These are phyloP conservation scores for Batkoa obscura DNA, from an alignment of 371 early-diverging fungal genomes.

Conservation along the genomic window DNA sequence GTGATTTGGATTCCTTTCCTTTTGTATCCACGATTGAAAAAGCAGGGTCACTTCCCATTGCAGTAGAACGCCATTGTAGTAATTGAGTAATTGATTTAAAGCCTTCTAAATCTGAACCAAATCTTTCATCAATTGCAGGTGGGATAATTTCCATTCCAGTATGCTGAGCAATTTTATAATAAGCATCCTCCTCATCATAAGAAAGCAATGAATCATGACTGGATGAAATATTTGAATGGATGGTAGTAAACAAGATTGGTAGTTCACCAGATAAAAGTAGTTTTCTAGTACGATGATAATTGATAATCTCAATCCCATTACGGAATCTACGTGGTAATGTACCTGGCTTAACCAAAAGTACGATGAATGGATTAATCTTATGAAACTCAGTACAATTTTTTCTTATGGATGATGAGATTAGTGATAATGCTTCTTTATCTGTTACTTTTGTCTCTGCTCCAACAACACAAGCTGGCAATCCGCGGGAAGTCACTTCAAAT, in stretches of 20 bases:
- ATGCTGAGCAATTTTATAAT: constrained; percentile 33
- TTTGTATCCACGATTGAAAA: constrained; percentile 33
- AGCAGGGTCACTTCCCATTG: constrained; percentile 43
- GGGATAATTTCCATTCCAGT: constrained; percentile 40
- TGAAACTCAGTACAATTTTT: neutral
- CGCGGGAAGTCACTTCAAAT: constrained; percentile 1
- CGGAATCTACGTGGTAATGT: neutral
- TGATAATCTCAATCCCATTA: constrained; percentile 1
- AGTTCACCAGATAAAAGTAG: neutral
- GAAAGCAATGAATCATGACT: neutral
- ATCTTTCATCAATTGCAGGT: constrained; percentile 38
- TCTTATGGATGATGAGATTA: neutral
- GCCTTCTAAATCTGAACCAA: constrained; percentile 39
- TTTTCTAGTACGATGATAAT: neutral
- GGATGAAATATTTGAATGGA: neutral
- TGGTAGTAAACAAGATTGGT: neutral
- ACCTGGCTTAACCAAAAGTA: neutral
- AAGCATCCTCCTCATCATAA: neutral
- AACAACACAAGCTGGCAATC: neutral
- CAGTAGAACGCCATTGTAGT: constrained; percentile 42
- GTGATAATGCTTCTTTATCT: neutral
- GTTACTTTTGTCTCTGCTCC: neutral
- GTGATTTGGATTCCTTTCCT: constrained; percentile 34
- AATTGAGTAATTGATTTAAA: constrained; percentile 46
- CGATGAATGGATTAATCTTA: neutral